These are phyloP conservation scores for Epichloe gansuensis DNA, from an alignment of 2,329 filamentous ascomycete genomes.

Conservation along the genomic window DNA sequence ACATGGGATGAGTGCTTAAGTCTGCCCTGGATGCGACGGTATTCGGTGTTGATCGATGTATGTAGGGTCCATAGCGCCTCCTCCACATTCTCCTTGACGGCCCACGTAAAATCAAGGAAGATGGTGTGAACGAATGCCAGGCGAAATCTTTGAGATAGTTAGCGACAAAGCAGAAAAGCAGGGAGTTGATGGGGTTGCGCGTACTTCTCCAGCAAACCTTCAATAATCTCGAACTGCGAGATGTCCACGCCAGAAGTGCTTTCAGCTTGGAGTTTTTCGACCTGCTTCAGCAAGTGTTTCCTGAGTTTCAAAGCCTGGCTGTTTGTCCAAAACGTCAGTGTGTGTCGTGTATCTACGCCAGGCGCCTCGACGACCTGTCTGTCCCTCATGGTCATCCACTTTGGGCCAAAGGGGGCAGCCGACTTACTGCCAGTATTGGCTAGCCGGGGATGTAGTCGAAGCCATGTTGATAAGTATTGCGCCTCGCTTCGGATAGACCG, in stretches of 20 bases:
- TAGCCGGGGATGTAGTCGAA: constrained; percentile 17
- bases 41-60: constrained; percentile 63
- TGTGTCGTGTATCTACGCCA: neutral
- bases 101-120: constrained; percentile 58
- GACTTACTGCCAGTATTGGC: constrained; percentile 29
- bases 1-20: constrained; percentile 38
- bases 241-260: constrained; percentile 24
- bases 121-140: constrained; percentile 59
- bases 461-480: constrained; percentile 3
- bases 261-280: constrained; percentile 29
- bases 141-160: constrained; percentile 37
- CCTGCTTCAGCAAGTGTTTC: constrained; percentile 29
- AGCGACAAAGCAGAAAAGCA: neutral
- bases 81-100: constrained; percentile 53
- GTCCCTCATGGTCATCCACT: neutral
- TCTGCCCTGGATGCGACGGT: constrained; percentile 55
- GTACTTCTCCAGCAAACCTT: constrained; percentile 25
- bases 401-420: too few species aligned
- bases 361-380: neutral
- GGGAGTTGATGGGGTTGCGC: constrained; percentile 17
- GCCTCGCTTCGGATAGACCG: constrained; percentile 4
- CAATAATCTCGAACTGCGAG: constrained; percentile 31
- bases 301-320: constrained; percentile 33
- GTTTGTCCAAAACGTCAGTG: constrained; percentile 8
- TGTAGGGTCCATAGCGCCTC: constrained; percentile 68